These are phyloP conservation scores for Ogataea nonfermentans DNA, from an alignment of 805 yeast genomes.

Conservation along the genomic window DNA sequence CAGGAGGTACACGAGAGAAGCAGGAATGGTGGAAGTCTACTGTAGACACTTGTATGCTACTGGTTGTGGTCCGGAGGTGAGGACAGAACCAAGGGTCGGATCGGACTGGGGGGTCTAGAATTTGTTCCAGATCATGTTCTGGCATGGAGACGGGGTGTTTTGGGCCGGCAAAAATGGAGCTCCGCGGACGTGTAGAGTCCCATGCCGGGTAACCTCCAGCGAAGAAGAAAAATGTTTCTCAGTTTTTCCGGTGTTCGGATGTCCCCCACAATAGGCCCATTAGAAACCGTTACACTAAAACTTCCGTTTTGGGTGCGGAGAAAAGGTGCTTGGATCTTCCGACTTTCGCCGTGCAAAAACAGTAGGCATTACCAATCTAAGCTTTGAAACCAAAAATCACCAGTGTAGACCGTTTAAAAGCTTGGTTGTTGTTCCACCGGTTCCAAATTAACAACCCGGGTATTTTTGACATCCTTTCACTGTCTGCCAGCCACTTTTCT, in stretches of 20 bases:
- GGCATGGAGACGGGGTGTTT: slow-evolving; percentile 3
- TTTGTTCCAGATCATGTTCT: neutral
- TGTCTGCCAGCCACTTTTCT: neutral
- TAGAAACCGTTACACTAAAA: slow-evolving; percentile 6
- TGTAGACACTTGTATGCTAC: no score
- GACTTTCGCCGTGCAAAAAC: no score
- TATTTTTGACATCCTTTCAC: neutral
- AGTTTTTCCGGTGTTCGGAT: slow-evolving; percentile 10
- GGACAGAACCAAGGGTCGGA: neutral
- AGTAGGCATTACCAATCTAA: no score
- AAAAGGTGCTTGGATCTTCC: neutral
- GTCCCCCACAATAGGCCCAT: slow-evolving; percentile 11
- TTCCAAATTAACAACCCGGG: neutral
- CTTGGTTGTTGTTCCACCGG: no score
- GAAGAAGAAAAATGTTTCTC: neutral
- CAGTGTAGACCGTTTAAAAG: no score
- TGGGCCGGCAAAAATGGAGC: slow-evolving; percentile 3
- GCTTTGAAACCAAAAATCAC: no score
- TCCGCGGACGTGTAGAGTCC: neutral
- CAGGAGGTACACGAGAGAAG: neutral
- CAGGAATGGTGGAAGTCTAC: no score
- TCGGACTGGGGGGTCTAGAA: no score
- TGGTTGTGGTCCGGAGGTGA: no score
- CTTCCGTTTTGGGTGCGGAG: slow-evolving; percentile 2
- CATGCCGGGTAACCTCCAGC: slow-evolving; percentile 6